phyloP scores from a whole-genome alignment of 2,329 filamentous ascomycete genomes.

The Hysterium pulicare region DNA sequence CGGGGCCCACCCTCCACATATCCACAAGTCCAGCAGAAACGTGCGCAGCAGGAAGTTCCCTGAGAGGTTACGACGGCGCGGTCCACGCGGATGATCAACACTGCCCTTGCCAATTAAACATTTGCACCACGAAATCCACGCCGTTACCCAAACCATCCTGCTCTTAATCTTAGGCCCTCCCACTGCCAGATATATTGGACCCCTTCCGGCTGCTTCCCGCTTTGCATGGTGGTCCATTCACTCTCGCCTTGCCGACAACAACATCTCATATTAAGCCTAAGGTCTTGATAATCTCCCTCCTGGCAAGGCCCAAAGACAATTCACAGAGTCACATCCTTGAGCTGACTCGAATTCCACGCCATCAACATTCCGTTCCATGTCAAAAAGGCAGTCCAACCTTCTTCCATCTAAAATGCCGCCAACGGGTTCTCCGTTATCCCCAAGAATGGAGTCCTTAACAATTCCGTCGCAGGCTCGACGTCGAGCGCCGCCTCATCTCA shows the following conservation, averaged over 20 bases:
- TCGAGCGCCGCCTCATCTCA: slow-evolving; percentile 28
- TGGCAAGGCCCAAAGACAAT: no score
- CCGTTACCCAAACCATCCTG: slow-evolving; percentile 18
- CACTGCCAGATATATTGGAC: slow-evolving; percentile 32
- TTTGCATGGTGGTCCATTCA: slow-evolving; percentile 13
- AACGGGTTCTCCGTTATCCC: slow-evolving; percentile 31
- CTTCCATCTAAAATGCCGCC: neutral
- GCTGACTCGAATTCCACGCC: no score
- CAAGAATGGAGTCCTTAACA: slow-evolving; percentile 32
- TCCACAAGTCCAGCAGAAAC: no score
- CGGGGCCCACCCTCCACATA: no score
- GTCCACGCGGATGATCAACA: slow-evolving; percentile 31
- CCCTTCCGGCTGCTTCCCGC: slow-evolving; percentile 11
- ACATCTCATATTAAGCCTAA: no score
- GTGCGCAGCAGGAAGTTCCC: neutral
- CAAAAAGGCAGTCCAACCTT: neutral
- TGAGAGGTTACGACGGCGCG: slow-evolving; percentile 17
- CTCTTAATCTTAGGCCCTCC: slow-evolving; percentile 25
- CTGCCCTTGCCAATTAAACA: slow-evolving; percentile 27
- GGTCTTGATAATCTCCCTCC: no score
- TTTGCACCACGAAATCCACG: slow-evolving; percentile 18
- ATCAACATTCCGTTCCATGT: no score
- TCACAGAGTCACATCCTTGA: no score
- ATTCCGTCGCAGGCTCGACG: slow-evolving; percentile 34
- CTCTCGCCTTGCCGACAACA: no score